Evolutionary conservation across 1,284 basidiomycete species (phyloP).

Genomic region (Testicularia cyperi): DNA sequence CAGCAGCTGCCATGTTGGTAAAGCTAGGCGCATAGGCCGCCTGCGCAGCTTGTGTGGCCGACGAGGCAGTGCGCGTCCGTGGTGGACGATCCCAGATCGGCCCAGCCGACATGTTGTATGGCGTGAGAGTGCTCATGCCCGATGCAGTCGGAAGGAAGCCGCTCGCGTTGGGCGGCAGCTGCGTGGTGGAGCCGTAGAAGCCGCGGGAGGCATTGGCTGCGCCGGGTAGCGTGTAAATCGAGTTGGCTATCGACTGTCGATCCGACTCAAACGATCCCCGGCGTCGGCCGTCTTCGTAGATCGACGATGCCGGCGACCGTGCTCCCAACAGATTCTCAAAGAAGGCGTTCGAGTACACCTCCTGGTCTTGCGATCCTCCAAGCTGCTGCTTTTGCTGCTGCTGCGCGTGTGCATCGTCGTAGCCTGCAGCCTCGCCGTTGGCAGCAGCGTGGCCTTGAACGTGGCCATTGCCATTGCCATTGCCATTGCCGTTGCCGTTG

Average conservation of each 20-base stretch:
- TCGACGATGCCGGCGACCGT: conserved; percentile 43
- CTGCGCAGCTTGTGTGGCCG: conserved; percentile 46
- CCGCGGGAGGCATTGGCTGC: conserved; percentile 27
- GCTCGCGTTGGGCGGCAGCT: conserved; percentile 23
- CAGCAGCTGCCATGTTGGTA: conserved; percentile 9
- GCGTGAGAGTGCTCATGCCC: conserved; percentile 17
- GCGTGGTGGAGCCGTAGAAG: conserved; percentile 32
- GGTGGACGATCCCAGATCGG: conserved; percentile 35
- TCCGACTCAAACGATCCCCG: conserved; percentile 48
- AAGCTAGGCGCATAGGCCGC: conserved; percentile 37
- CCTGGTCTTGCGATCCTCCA: conserved; percentile 20
- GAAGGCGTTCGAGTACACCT: conserved; percentile 34
- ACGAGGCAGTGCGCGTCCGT: conserved; percentile 41
- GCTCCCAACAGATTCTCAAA: conserved; percentile 25
- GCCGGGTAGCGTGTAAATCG: conserved; percentile 40
- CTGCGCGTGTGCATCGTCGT: no score
- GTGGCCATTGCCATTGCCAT: not conserved
- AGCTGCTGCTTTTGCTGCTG: no score
- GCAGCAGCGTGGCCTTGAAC: conserved; percentile 1
- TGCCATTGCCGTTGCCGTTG: not conserved
- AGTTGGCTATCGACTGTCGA: conserved; percentile 44
- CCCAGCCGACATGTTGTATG: conserved; percentile 18
- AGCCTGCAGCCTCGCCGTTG: not conserved
- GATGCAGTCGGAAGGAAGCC: conserved; percentile 20
- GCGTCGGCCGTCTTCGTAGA: conserved; percentile 39